These are phyloP conservation scores for Trametes cinnabarina DNA, from an alignment of 768 basidiomycete species.

Conservation along the genomic window DNA sequence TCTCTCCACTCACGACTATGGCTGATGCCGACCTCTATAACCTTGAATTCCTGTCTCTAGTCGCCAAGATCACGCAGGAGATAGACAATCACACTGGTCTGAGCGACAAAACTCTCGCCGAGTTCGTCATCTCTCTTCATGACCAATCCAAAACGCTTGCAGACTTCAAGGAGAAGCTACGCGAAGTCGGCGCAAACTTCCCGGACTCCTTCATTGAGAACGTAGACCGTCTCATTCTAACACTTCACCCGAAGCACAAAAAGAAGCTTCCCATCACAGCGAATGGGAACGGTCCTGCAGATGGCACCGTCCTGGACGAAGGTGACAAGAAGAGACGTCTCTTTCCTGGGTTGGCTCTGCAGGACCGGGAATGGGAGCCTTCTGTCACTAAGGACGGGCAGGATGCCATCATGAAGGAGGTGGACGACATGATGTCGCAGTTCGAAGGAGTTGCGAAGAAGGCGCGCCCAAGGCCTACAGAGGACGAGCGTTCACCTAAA, in stretches of 20 bases:
- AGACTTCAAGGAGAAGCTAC: conserved; percentile 80
- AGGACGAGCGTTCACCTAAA: conserved; percentile 47
- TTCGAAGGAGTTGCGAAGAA: conserved; percentile 70
- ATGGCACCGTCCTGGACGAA: conserved; percentile 45
- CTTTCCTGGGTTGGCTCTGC: conserved; percentile 86
- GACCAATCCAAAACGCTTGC: conserved; percentile 73
- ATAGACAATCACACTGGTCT: conserved; percentile 82
- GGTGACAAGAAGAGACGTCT: conserved; percentile 77
- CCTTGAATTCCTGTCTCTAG: conserved; percentile 89
- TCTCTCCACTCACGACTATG: conserved; percentile 39
- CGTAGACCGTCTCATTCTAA: conserved; percentile 91
- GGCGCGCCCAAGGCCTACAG: conserved; percentile 40
- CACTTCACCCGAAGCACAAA: conserved; percentile 95
- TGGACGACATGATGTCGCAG: conserved; percentile 85
- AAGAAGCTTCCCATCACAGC: conserved; percentile 41
- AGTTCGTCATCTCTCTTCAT: conserved; percentile 92
- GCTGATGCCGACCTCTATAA: conserved; percentile 79
- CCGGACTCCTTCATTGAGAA: conserved; percentile 89
- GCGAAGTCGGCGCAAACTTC: conserved; percentile 76
- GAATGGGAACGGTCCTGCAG: conserved; percentile 30
- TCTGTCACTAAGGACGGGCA: conserved; percentile 45
- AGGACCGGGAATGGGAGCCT: conserved; percentile 67
- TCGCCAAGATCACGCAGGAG: conserved; percentile 90
- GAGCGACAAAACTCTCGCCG: conserved; percentile 91
- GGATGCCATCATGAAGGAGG: conserved; percentile 82